Base-by-base conservation (phyloP, 2,329 filamentous ascomycete genomes). In the Aspergillus niger region DNA sequence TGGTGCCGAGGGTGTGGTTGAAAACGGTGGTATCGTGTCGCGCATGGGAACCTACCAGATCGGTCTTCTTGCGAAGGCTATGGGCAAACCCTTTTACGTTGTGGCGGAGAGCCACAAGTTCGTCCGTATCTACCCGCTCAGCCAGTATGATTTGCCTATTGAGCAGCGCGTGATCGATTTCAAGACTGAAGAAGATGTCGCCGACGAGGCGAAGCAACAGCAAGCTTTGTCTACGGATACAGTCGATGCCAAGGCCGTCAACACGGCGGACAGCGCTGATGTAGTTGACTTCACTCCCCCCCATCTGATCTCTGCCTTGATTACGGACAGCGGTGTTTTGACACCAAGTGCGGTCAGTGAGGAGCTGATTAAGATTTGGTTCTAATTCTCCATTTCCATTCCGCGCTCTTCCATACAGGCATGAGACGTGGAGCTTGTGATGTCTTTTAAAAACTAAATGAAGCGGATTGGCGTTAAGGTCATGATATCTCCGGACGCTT, bases 21-120 rank as follows among this genome's bases (percentile, higher is more conserved):
- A 96, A 72, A 96, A 97, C 72, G 95, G 95, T 53, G 94, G 94
- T 39, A 90, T 98, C 68, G 91, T 99, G 67, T 94, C 91, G 24
- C 83, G 93, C 52, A 85, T 98, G 78, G 94, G 94, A 26, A 89
- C 87, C 3, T 94, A 91, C 68, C 92, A 97, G 79, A 89, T 98
- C 68, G 93, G 91, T 2, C 81, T 92, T 67, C 80, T 97, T 55
- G 92, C 93, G 5, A 88, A 89, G 69, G 85, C 85, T 13, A 84
- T 85, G 63, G 86, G 88, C 41, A 88, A 91, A 64, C 90, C 90
- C 0, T 91, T 98, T 68, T 97, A 96, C 71, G 92, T 97, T 17
- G 92, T 95, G 5, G 90, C 90, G 1, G 95, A 99, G 80, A 96
- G 91, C 70, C 95, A 99, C 82, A 99, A 99, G 79, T 97, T 99